Base-by-base conservation (phyloP, 305 asterid genomes). In the Galium porrigens region DNA sequence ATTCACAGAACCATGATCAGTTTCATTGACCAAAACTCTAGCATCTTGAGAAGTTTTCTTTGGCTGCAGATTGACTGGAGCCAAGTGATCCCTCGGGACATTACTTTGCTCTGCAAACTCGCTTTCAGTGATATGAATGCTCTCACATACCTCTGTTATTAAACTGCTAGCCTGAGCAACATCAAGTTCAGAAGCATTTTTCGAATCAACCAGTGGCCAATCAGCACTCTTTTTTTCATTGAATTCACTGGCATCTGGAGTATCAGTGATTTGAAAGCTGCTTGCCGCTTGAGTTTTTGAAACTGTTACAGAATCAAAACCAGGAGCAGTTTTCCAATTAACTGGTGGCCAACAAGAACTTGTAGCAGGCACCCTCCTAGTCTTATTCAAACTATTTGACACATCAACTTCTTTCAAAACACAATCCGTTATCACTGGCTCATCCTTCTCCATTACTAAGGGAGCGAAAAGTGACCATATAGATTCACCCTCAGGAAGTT, bases 201-300 rank as follows among this genome's bases (percentile, higher is more conserved):
- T 83, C 90, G 95, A 85, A 70, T 82, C 77, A 29, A 34, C 82
- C 22, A 92, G 91, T 34, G 96, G 94, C 92, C 96, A 88, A 44
- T 72, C 79, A 27, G 88, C 63, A 58, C 44, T 36, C 27, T 59
- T 59, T 8, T 34, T 25, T 11, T 33, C 25, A 3, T 17, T 15
- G 46, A n/a, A 32, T 30, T 59, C 64, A 17, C 41, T 25, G 41
- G 62, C 41, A 52, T 48, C 67, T 18, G 46, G 68, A 48, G 70
- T 60, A 34, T 59, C 64, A 17, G 15, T 15, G 20, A 46, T 39
- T 44, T 72, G 72, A 11, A 34, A 4, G 64, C 36, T 72, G 63
- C 44, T 32, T 41, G 8, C 6, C 3, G 66, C 70, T 70, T 66
- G 69, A 10, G 63, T 33, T 29, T 70, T 61, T 15, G 33, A 30